phyloP scores from a whole-genome alignment of 805 yeast genomes.

The Lachancea sp. region DNA sequence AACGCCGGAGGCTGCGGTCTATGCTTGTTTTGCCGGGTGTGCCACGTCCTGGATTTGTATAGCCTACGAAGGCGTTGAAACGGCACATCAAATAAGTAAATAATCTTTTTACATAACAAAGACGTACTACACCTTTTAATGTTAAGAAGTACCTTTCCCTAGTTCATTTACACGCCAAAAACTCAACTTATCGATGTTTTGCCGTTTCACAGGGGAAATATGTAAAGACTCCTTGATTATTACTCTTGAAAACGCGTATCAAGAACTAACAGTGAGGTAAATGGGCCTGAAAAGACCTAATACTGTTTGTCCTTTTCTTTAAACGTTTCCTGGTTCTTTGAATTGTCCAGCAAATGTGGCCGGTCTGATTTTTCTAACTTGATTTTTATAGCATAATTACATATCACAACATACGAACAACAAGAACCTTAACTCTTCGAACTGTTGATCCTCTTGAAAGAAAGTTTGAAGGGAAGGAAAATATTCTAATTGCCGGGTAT shows the following conservation, averaged over 20 bases:
- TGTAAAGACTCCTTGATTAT: constrained; percentile 63
- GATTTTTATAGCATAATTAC: no score
- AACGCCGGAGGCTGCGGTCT: constrained; percentile 27
- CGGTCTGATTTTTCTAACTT: no score
- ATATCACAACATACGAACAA: no score
- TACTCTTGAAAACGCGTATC: constrained; percentile 18
- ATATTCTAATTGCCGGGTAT: no score
- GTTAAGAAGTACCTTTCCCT: constrained; percentile 78
- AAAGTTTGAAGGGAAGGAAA: no score
- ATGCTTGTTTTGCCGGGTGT: constrained; percentile 51
- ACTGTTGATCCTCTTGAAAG: no score
- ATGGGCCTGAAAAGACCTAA: neutral
- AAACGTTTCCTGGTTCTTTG: constrained; percentile 4
- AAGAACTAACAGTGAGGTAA: constrained; percentile 6
- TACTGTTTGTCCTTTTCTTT: constrained; percentile 11
- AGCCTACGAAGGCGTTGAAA: neutral
- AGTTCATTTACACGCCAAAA: constrained; percentile 44
- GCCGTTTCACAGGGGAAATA: constrained; percentile 63
- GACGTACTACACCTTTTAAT: constrained; percentile 28
- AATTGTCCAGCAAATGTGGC: neutral
- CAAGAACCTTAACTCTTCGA: no score
- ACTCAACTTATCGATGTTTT: constrained; percentile 4
- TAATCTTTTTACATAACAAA: no score
- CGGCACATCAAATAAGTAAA: no score
- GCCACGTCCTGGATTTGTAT: constrained; percentile 58